Evolutionary conservation across 495 filamentous ascomycete species (phyloP), one percentile per base, ranked within the genome.

Genomic region (Monascus purpureus): DNA sequence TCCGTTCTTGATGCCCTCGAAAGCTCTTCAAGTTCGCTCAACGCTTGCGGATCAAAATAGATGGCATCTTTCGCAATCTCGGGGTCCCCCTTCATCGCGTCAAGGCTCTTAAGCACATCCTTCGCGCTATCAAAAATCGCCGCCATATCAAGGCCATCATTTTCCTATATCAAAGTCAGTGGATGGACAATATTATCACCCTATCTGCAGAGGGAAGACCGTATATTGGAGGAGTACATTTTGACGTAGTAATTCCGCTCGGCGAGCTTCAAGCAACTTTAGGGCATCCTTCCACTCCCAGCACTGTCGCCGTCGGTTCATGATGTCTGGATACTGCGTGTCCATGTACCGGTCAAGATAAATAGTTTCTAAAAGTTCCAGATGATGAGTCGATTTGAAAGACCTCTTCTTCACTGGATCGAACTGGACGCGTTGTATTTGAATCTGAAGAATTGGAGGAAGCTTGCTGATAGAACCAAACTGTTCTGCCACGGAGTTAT

Each of bases 261-360:
- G 63, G 32, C 63, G 55, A 26, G 45, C 52, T 34, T 76, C 64
- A 11, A 84, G 53, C 8, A 52, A 47, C 28, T 59, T 65, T 13
- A 93, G 50, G 28, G 71, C 54, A 29, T 68, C 61, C 47, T 85
- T 82, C 63, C 80, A 74, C 32, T 67, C 60, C 90, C 88, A 95
- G 25, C 65, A 65, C 32, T 78, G 56, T 29, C 72, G 62, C 15
- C 83, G 73, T n/a, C 65, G 62, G 19, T 59, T 45, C 47, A 77
- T 64, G 2, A 90, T 51, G 3, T 63, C 50, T 0, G 68, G 65
- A 17, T 70, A 58, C 18, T 65, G 60, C 2, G 67, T 68, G 30
- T 90, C 80, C 65, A 92, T 77, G 52, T 88, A 97, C 9, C 87
- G 73, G 54, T 96, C 90, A 29, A 97, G 62, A 48, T 80, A 95